phyloP scores from a whole-genome alignment of 192 early-diverging fungal genomes.

The Haplosporangium gracile region DNA sequence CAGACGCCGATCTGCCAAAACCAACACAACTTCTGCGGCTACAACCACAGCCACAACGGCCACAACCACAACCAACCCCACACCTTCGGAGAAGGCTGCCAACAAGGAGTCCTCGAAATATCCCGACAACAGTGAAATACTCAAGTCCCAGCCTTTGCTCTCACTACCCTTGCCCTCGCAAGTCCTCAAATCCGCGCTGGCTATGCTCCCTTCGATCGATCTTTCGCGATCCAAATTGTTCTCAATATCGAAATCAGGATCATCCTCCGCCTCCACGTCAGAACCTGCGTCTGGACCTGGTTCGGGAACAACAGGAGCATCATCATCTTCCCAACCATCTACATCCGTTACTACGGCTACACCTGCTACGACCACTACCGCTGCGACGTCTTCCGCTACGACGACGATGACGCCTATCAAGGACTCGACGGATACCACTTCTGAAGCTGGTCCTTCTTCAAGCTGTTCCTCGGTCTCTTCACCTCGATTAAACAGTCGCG shows the following conservation, averaged over 20 bases:
- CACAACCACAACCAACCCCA: background rate
- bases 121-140: background rate
- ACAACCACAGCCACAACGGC: background rate
- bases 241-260: background rate
- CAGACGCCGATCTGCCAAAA: background rate
- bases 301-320: background rate
- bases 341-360: background rate
- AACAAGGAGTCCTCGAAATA: background rate
- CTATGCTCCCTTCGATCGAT: constrained; percentile 30
- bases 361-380: background rate
- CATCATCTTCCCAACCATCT: background rate
- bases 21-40: background rate
- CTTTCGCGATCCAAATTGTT: constrained; percentile 17
- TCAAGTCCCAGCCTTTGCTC: background rate
- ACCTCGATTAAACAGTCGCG: background rate
- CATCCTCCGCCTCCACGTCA: background rate
- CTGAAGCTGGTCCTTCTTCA: constrained; percentile 5
- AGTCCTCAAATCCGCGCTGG: constrained; percentile 33
- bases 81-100: background rate
- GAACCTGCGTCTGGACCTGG: background rate
- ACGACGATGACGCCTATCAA: background rate
- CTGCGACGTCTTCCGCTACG: background rate
- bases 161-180: constrained; percentile 30
- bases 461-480: background rate
- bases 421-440: background rate